Evolutionary conservation across 345 rosid genomes (phyloP).

Genomic region (Eucalyptus albens): DNA sequence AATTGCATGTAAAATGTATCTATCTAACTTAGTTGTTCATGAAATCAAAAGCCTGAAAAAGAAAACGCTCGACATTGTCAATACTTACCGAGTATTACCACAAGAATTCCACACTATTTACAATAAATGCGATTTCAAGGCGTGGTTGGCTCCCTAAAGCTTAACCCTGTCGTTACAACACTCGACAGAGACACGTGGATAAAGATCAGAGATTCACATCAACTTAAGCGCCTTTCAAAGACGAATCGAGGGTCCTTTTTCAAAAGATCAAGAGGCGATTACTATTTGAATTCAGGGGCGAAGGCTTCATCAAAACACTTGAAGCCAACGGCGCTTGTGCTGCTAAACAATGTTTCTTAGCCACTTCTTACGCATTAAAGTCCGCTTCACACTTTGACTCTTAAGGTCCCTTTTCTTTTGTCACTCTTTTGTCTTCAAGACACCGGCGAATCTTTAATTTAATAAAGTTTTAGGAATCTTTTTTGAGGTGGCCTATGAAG

Average conservation of each 20-base stretch:
- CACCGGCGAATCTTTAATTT: not conserved
- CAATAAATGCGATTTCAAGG: not conserved
- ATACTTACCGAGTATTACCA: not conserved
- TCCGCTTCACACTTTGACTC: not conserved
- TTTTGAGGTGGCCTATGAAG: not conserved
- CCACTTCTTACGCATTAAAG: not conserved
- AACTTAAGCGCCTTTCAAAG: not conserved
- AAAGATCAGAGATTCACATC: not conserved
- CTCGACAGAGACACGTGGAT: not conserved
- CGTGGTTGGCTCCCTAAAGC: not conserved
- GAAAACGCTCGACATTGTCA: not conserved
- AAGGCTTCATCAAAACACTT: not conserved
- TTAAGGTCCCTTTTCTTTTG: not conserved
- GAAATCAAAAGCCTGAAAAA: not conserved
- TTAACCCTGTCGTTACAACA: not conserved
- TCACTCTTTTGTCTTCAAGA: not conserved
- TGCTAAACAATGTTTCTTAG: not conserved
- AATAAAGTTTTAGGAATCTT: not conserved
- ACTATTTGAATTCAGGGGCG: not conserved
- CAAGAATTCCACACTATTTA: not conserved
- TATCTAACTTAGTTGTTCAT: not conserved
- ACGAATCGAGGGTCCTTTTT: not conserved
- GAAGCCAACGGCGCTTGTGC: not conserved
- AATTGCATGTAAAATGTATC: not conserved
- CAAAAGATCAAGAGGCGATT: not conserved